Percentiles rank a stretch among this genome's conserved stretches.
Evolutionary conservation across 2,329 filamentous ascomycete species (phyloP).

Genomic region (Talaromyces islandicus): DNA sequence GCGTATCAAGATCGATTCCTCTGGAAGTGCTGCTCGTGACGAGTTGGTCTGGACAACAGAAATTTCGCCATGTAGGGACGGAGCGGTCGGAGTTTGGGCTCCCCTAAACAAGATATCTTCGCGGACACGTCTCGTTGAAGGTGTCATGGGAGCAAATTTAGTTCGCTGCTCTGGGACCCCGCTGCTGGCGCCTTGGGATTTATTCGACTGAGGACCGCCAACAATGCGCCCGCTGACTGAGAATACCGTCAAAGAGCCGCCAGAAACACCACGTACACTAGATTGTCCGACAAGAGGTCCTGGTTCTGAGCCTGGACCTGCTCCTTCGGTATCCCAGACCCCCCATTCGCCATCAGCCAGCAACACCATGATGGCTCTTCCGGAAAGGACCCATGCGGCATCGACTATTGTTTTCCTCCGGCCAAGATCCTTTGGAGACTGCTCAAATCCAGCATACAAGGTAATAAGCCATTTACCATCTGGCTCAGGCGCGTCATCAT

Average conservation of each 20-base stretch:
- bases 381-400: conserved; percentile 41
- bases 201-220: conserved; percentile 17
- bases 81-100: conserved; percentile 19
- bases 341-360: conserved; percentile 45
- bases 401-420: conserved; percentile 40
- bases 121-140: conserved; percentile 41
- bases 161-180: conserved; percentile 22
- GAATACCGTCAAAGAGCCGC: conserved; percentile 36
- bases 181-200: conserved; percentile 17
- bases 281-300: conserved; percentile 33
- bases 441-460: conserved; percentile 37
- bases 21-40: conserved; percentile 28
- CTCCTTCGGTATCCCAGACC: conserved; percentile 44
- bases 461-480: conserved; percentile 40
- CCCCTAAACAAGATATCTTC: conserved; percentile 42
- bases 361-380: conserved; percentile 39
- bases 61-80: conserved; percentile 35
- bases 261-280: conserved; percentile 33
- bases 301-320: conserved; percentile 34
- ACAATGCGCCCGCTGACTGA: conserved; percentile 37
- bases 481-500: conserved; percentile 25
- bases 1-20: conserved; percentile 40
- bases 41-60: conserved; percentile 34
- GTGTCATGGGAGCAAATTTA: conserved; percentile 42
- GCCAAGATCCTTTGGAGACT: conserved; percentile 20